These are phyloP conservation scores for Euphorbia peplus DNA, from an alignment of 345 rosid genomes.

Conservation along the genomic window DNA sequence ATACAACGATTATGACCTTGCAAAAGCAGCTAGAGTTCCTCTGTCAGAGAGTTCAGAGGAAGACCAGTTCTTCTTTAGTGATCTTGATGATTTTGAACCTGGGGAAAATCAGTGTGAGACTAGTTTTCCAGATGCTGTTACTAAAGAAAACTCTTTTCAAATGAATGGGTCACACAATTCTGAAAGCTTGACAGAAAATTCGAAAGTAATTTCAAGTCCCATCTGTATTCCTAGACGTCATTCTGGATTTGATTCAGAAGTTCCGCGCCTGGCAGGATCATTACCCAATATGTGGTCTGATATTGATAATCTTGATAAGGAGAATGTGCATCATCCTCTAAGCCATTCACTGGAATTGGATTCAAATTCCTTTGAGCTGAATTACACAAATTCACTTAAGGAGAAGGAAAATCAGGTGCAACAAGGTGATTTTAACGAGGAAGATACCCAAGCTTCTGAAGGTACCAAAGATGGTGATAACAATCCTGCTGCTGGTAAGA, in stretches of 20 bases:
- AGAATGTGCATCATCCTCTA: slow-evolving; percentile 33
- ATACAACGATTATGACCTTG: slow-evolving; percentile 23
- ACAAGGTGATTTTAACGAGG: slow-evolving; percentile 23
- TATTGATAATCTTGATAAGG: slow-evolving; percentile 25
- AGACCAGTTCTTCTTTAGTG: slow-evolving; percentile 69
- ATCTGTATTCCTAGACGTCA: slow-evolving; percentile 41
- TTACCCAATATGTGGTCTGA: slow-evolving; percentile 57
- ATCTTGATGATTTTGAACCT: slow-evolving; percentile 48
- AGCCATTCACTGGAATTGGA: slow-evolving; percentile 63
- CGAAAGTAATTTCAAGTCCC: slow-evolving; percentile 38
- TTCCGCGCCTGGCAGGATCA: slow-evolving; percentile 51
- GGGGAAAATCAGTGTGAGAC: slow-evolving; percentile 23
- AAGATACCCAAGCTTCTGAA: slow-evolving; percentile 32
- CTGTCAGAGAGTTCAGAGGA: slow-evolving; percentile 52
- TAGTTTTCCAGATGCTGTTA: slow-evolving; percentile 24
- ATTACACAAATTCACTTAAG: slow-evolving; percentile 30
- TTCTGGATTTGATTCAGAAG: slow-evolving; percentile 28
- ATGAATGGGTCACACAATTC: slow-evolving; percentile 22
- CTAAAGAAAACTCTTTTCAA: slow-evolving; percentile 23
- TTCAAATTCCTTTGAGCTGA: slow-evolving; percentile 38
- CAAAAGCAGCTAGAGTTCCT: slow-evolving; percentile 26
- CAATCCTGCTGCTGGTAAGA: slow-evolving; percentile 62
- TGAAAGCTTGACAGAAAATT: slow-evolving; percentile 33
- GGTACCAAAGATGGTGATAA: slow-evolving; percentile 33
- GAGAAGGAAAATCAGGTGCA: slow-evolving; percentile 25